phyloP scores from a whole-genome alignment of 2,329 filamentous ascomycete genomes.

The Trichoderma atroviride region DNA sequence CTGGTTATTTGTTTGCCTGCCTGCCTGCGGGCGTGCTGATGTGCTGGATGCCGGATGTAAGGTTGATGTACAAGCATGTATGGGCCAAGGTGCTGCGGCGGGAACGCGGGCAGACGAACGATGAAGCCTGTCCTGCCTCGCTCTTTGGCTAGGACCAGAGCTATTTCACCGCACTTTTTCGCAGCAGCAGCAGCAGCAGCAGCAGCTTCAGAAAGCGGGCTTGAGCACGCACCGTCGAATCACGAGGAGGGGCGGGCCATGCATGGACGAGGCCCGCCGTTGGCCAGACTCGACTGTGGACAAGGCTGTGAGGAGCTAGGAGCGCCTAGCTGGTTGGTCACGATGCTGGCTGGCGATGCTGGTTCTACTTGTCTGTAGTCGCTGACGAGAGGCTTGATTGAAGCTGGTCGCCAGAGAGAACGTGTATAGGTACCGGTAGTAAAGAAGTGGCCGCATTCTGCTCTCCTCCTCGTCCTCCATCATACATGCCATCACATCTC shows the following conservation, averaged over 20 bases:
- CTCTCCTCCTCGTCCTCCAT: neutral
- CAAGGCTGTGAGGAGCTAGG: constrained; percentile 22
- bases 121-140: neutral
- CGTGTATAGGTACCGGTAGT: neutral
- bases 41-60: constrained; percentile 12
- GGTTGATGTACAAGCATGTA: neutral
- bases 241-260: constrained; percentile 23
- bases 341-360: constrained; percentile 10
- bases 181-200: neutral
- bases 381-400: neutral
- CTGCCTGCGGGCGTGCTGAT: neutral
- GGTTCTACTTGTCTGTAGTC: neutral
- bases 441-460: neutral
- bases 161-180: constrained; percentile 29
- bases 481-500: neutral
- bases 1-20: neutral
- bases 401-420: neutral
- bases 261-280: constrained; percentile 26
- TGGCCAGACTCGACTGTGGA: constrained; percentile 22
- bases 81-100: constrained; percentile 20
- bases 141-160: neutral
- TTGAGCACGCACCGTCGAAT: constrained; percentile 24
- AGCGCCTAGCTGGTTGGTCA: constrained; percentile 8
- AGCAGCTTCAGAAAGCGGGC: constrained; percentile 14
- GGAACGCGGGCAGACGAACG: constrained; percentile 22